These are phyloP conservation scores for Stromatinia cepivora DNA, from an alignment of 2,329 filamentous ascomycete species.

Conservation along the genomic window DNA sequence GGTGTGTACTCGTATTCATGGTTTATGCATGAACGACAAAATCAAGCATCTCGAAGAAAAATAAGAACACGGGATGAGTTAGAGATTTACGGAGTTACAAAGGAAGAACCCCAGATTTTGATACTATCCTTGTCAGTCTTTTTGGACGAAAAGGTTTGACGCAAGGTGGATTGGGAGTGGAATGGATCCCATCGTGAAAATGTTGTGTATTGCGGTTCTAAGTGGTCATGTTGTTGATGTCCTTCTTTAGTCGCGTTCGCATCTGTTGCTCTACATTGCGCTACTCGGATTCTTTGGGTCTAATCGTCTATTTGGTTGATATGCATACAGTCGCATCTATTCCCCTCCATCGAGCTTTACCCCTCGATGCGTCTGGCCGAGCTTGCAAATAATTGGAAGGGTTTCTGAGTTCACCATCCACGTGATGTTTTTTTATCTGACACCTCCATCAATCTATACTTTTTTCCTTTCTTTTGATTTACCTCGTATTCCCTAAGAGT, in stretches of 20 bases:
- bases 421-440: neutral
- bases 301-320: neutral
- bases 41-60: neutral
- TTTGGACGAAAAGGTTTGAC: neutral
- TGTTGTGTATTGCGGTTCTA: neutral
- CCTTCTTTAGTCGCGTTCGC: neutral
- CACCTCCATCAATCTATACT: neutral
- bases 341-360: neutral
- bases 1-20: constrained; percentile 6
- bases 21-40: constrained; percentile 17
- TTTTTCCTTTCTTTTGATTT: neutral
- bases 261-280: neutral
- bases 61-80: neutral
- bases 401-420: neutral
- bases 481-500: neutral
- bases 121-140: neutral
- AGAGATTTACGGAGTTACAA: neutral
- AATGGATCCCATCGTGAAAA: neutral
- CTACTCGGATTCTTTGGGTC: neutral
- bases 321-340: neutral
- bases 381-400: neutral
- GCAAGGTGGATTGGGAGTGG: neutral
- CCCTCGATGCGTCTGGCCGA: neutral
- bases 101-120: neutral
- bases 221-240: neutral